Base-by-base conservation (phyloP, 495 filamentous ascomycete genomes). In the Xylaria sp. region DNA sequence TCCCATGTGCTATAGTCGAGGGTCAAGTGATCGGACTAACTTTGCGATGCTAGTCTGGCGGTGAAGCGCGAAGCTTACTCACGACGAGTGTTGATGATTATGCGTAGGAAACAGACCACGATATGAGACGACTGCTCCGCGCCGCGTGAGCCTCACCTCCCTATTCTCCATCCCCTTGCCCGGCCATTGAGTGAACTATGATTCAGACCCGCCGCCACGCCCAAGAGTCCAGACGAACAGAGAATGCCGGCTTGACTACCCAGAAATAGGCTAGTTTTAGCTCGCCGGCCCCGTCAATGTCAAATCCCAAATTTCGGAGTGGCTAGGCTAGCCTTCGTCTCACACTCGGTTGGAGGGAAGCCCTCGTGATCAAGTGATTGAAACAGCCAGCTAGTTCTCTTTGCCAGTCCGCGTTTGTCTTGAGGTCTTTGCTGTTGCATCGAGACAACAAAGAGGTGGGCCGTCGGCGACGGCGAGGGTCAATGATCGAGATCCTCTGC, bases 11-110 rank as follows among this genome's bases (percentile, higher is more conserved):
- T 67, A 31, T 21, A 55, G 64, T 67, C 33, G 64, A 55, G 31
- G 64, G 48, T 53, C 64, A 67, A 53, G 62, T 67, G 46, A 53
- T 55, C 64, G 31, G 64, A 55, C 64, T 67, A 41, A 55, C 33
- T 52, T 24, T 67, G 48, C 12, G 35, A 67, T 67, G 64, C 64
- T 55, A 55, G 64, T 55, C 46, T 55, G 46, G 64, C 64, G 64
- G 64, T 67, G 64, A 67, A 67, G 33, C 64, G 6, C 1, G 33
- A 67, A 55, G 46, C 33, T 35, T 67, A 7, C 35, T 67, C 64
- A 55, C 48, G 48, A 55, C 64, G 64, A 55, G 33, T 67, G 64
- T 67, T 55, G 17, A 35, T 43, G 46, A 55, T 33, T 15, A n/a
- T n/a, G n/a, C n/a, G n/a, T n/a, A 29, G 43, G 24, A 48, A 17